These are phyloP conservation scores for Fibroporia radiculosa DNA, from an alignment of 768 basidiomycete genomes.

Conservation along the genomic window DNA sequence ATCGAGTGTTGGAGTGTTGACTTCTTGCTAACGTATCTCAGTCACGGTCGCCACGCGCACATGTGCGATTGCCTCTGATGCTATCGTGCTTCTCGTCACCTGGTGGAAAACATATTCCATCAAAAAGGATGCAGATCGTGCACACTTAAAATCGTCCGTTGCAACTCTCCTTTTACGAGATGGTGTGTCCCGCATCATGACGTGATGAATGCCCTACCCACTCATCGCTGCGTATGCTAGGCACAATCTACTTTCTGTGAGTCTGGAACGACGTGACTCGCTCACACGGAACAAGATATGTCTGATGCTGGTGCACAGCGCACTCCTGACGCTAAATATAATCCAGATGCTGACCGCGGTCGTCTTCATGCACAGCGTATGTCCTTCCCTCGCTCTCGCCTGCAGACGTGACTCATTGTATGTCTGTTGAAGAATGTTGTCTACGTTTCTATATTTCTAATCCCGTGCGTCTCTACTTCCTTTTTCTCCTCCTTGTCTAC, in stretches of 20 bases:
- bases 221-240: background rate
- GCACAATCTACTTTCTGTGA: constrained; percentile 8
- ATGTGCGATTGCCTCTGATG: constrained; percentile 6
- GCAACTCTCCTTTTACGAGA: constrained; percentile 4
- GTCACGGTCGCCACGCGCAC: too few relatives aligned
- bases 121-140: constrained; percentile 1
- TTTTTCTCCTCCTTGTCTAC: background rate
- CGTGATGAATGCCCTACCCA: background rate
- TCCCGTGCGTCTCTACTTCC: constrained; percentile 1
- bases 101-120: constrained; percentile 8
- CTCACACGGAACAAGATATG: background rate
- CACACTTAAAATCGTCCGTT: constrained; percentile 6
- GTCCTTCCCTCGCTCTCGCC: background rate
- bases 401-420: background rate
- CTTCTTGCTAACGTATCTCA: too few relatives aligned
- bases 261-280: background rate
- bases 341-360: constrained; percentile 5
- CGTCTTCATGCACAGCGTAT: background rate
- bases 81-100: constrained; percentile 6
- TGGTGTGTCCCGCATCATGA: background rate
- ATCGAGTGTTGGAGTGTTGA: too few relatives aligned
- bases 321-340: constrained; percentile 6
- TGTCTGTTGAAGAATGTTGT: constrained; percentile 2
- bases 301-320: background rate
- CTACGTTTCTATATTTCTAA: constrained; percentile 1